These are phyloP conservation scores for Rhodocollybia butyracea DNA, from an alignment of 768 basidiomycete genomes.

Conservation along the genomic window DNA sequence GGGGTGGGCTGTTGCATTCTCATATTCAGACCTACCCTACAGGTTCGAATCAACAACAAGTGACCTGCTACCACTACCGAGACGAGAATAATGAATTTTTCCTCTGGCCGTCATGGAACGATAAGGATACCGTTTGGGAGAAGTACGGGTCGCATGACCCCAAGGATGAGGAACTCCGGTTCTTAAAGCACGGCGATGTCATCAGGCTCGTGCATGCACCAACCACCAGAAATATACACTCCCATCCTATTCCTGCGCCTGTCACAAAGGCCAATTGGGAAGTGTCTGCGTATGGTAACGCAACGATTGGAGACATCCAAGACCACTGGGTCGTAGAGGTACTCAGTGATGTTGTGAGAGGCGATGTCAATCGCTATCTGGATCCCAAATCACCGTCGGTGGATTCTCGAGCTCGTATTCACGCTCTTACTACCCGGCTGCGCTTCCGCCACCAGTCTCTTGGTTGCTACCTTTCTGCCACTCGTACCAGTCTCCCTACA, in stretches of 20 bases:
- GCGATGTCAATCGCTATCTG: slow-evolving; percentile 4
- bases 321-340: slow-evolving; percentile 94
- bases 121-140: slow-evolving; percentile 19
- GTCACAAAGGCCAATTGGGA: slow-evolving; percentile 87
- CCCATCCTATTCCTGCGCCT: slow-evolving; percentile 85
- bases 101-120: slow-evolving; percentile 79
- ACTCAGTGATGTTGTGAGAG: slow-evolving; percentile 70
- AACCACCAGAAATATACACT: slow-evolving; percentile 90
- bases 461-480: slow-evolving; percentile 88
- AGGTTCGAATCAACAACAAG: slow-evolving; percentile 92
- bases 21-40: slow-evolving; percentile 94
- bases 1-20: slow-evolving; percentile 94
- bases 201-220: slow-evolving; percentile 80
- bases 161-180: slow-evolving; percentile 61
- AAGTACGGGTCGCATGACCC: slow-evolving; percentile 49
- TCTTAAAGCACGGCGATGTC: slow-evolving; percentile 69
- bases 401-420: slow-evolving; percentile 61
- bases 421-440: slow-evolving; percentile 87
- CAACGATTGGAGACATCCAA: slow-evolving; percentile 79
- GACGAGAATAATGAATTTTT: slow-evolving; percentile 95
- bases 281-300: slow-evolving; percentile 92
- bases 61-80: slow-evolving; percentile 99
- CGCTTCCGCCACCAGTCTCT: slow-evolving; percentile 74
- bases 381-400: slow-evolving; percentile 6
- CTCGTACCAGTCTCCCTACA: slow-evolving; percentile 86